Base-by-base conservation (phyloP, 192 early-diverging fungal genomes). In the Linnemannia zychae region DNA sequence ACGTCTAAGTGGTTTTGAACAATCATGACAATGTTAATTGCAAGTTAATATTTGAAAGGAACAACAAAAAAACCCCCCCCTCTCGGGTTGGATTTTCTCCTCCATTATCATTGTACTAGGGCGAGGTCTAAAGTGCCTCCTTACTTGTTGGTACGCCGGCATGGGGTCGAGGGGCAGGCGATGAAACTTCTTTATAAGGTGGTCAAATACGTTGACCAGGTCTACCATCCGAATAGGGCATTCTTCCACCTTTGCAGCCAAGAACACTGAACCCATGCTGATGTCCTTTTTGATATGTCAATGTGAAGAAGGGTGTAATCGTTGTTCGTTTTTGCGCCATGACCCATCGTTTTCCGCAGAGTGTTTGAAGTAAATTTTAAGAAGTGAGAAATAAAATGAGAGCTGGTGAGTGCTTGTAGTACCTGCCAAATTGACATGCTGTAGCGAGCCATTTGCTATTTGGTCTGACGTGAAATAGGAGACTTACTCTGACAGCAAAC, bases 231-330 rank as follows among this genome's bases (percentile, higher is more conserved):
- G 86, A 24, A 94, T 89, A 20, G 95, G 94, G 49, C 84, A 91
- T 80, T 99, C 99, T 80, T 97, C 96, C 46, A 95, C 88, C 72
- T 97, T 97, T 50, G 93, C 87, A 11, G 96, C 93, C 20, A 97
- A 87, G 67, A 96, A 96, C 53, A 97, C 78, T 28, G 93, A 86
- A 53, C 93, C 96, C 82, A 95, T 90, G 17, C 92, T 92, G n/a
- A 91, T 94, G 69, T 93, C 93, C 90, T 91, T 80, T 49, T 31
- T 40, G n/a, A 38, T 63, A 13, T 63, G 28, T 63, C 28, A 28
- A 12, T 63, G 57, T 63, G 20, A 52, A 63, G 31, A 31, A 63
- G n/a, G n/a, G 53, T 57, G n/a, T 31, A 13, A 28, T 28, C 31
- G 28, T 63, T 63, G 9, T 63, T 28, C 24, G 52, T 57, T 6